Evolutionary conservation across 1,284 basidiomycete species (phyloP), one percentile per base, ranked within the genome.

Genomic region (Vanrija humicola): DNA sequence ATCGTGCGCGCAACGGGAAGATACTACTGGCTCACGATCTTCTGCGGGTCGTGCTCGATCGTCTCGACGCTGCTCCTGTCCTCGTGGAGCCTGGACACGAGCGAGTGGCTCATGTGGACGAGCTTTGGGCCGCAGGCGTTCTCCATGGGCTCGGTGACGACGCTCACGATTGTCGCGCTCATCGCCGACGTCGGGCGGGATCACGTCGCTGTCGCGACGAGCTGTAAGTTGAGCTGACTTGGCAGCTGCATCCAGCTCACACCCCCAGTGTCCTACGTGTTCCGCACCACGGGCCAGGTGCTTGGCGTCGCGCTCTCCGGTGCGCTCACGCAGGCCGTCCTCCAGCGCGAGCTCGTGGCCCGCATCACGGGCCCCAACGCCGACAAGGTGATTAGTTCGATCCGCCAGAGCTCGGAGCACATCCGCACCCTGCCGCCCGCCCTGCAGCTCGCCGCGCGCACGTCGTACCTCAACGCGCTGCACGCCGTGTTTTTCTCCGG

Each of bases 251-350:
- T n/a, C n/a, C n/a, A 43, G 44, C 40, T 48, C 46, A 26, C 25
- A 14, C 2, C 28, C 28, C 28, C 66, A 93, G 90, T 93, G 64
- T 90, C 89, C 23, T 94, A 94, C 77, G 79, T 93, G 48, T 92
- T 91, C 79, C 81, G 90, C 64, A 92, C 90, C 6, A 89, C 89
- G 12, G 91, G 91, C 15, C 91, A 94, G 78, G 91, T 92, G 19
- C 81, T 94, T 45, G 90, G 90, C 47, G 91, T 94, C 50, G 87
- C 88, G 64, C 77, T 93, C 45, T 86, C 87, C 59, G 89, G 89
- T 29, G 87, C 89, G 2, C 75, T 93, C 43, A 79, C 90, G 23
- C 91, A 94, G 76, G 83, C 83, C 5, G 80, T 91, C 29, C 80
- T 94, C 44, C 77, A 86, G 21, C 75, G 79, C 47, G 84, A 87